Evolutionary conservation across 257 asterid species (phyloP).

Genomic region (Solanum medicagineum): DNA sequence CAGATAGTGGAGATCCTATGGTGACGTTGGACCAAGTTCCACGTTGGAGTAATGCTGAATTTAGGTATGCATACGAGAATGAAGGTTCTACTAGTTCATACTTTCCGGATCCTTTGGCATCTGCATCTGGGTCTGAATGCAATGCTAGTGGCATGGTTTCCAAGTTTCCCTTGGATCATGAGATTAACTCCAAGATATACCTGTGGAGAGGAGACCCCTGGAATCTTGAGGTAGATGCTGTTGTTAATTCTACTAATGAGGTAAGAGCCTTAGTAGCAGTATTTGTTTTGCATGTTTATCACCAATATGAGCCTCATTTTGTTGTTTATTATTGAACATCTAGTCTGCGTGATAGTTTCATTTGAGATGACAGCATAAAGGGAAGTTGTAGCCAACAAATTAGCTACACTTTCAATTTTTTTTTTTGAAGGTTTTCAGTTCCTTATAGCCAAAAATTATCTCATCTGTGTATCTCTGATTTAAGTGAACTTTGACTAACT

Average conservation of each 20-base stretch:
- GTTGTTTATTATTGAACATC: background rate
- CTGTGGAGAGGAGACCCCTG: conserved; percentile 93
- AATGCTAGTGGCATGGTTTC: conserved; percentile 59
- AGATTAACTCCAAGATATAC: conserved; percentile 67
- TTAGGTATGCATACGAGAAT: conserved; percentile 43
- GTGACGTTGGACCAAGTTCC: conserved; percentile 79
- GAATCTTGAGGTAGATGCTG: conserved; percentile 96
- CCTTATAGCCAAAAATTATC: background rate
- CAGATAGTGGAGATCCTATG: conserved; percentile 63
- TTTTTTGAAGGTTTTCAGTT: background rate
- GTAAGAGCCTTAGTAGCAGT: conserved; percentile 17
- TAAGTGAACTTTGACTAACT: background rate
- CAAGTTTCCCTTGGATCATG: conserved; percentile 66
- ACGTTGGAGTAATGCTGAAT: conserved; percentile 68
- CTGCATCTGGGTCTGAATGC: conserved; percentile 51
- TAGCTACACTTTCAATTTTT: background rate
- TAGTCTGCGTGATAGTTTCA: background rate
- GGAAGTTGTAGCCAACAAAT: background rate
- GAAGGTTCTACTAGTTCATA: conserved; percentile 42
- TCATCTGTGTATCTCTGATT: background rate
- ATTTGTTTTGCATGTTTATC: background rate
- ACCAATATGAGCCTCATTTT: background rate
- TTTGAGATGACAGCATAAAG: background rate
- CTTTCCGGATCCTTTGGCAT: conserved; percentile 63
- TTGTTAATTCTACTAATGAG: conserved; percentile 83